Evolutionary conservation across 805 yeast genomes (phyloP), one percentile per base, ranked within the genome.

Genomic region (Nakazawaea anatomiae): DNA sequence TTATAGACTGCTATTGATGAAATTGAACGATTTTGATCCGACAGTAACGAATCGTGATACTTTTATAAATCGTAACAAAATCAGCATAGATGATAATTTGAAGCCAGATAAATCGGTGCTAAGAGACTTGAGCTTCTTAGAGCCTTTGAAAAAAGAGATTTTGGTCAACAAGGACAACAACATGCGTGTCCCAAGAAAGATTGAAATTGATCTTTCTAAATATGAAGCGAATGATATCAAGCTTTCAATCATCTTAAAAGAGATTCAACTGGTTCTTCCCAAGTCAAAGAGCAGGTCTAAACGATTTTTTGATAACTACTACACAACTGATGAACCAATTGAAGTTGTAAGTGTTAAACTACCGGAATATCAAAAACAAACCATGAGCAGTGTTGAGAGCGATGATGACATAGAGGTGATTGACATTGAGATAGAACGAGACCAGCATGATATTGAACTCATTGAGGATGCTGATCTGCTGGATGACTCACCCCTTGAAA

Each of bases 221-320:
- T 39, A 39, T 27, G 38, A n/a, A 31, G 42, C 27, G 18, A 44
- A 6, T 42, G 67, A 45, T 44, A 36, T 4, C 55, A 53, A 1
- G 48, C 64, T 2, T 42, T 65, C 34, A 11, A 36, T 29, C 12
- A 11, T 51, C 4, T 11, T 51, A 25, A 53, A 56, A 6, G 55
- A 57, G 5, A 25, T 69, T 5, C 60, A 60, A 38, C 60, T 58
- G 5, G 43, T 58, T 2, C 50, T 69, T n/a, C 71, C 72, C 1
- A 67, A 60, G 39, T 72, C 79, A 3, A 76, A 71, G 52, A 64
- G 73, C 3, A 76, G 73, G 25, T 41, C 42, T 42, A 58, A 73
- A 5, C 77, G 68, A 55, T 61, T 69, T 34, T 61, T 72, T 32
- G 89, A 84, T 56, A 75, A 79, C 0, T 84, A 85, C 55, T 57